Base-by-base conservation (phyloP, 2,329 filamentous ascomycete genomes). In the Rhexocercosporidium sp. region DNA sequence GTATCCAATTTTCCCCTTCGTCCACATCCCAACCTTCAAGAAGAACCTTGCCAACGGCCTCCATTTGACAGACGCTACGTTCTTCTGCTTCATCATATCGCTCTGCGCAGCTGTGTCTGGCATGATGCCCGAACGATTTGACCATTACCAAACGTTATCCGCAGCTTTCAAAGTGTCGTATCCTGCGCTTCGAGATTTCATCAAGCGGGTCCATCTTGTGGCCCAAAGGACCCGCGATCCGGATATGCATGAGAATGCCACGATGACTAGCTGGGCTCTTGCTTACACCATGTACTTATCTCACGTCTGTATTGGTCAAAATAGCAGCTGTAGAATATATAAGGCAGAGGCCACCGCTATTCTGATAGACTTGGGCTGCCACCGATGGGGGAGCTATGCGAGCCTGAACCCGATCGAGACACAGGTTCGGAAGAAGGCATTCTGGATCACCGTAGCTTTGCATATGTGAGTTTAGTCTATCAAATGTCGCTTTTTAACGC, bases 1-100 rank as follows among this genome's bases (percentile, higher is more conserved):
- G 20, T 56, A 56, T 14, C 53, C 53, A 3, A 37, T 37, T 31
- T 18, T 22, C n/a, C 53, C 53, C 1, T 31, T 56, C 18, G 8
- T 56, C 27, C 53, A 56, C 53, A 56, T 56, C 18, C 53, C 53
- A 9, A 56, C 53, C 9, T 56, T 56, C 29, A 37, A 56, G n/a
- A 37, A 34, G 18, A 27, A 56, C 31, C 29, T 56, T 7, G 31
- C 53, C 2, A 11, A 56, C 5, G 31, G 20, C 11, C 29, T 20
- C 3, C n/a, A 56, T 18, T 16, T 3, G 2, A 56, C 29, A 11
- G 31, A 56, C 53, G 3, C 53, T 0, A 22, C 31, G 29, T 37
- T 56, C 29, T 56, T 56, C n/a, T 37, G 53, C 31, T 37, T 56
- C 31, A 7, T 22, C 53, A 14, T 37, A 5, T 56, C 53, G 1